These are phyloP conservation scores for Saturnispora galanensis DNA, from an alignment of 805 yeast species.

Conservation along the genomic window DNA sequence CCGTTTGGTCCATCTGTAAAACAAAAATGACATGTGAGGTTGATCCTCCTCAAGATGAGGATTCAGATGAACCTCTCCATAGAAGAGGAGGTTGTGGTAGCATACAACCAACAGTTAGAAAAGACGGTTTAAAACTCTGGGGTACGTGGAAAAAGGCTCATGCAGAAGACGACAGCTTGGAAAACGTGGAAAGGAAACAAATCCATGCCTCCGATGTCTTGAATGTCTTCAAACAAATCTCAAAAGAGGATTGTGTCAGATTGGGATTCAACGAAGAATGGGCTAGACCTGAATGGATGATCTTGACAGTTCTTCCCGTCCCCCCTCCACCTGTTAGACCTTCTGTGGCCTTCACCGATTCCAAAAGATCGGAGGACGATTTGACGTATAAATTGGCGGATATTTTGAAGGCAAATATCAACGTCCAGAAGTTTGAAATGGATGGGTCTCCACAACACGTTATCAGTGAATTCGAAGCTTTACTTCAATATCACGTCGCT, in stretches of 20 bases:
- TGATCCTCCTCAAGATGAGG: slow-evolving; percentile 57
- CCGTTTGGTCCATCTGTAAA: slow-evolving; percentile 90
- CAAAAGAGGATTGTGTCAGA: slow-evolving; percentile 68
- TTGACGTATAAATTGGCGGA: slow-evolving; percentile 95
- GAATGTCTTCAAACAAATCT: slow-evolving; percentile 85
- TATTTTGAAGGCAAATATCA: slow-evolving; percentile 90
- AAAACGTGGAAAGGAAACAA: slow-evolving; percentile 85
- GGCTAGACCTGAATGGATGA: slow-evolving; percentile 98
- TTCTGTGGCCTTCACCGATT: slow-evolving; percentile 93
- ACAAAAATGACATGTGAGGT: slow-evolving; percentile 94
- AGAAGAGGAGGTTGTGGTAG: slow-evolving; percentile 97
- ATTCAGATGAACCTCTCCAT: slow-evolving; percentile 28
- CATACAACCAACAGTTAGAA: slow-evolving; percentile 88
- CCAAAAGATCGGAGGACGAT: slow-evolving; percentile 99
- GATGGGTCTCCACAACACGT: slow-evolving; percentile 99
- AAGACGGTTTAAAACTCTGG: slow-evolving; percentile 91
- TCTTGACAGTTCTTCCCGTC: slow-evolving; percentile 94
- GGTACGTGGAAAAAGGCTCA: slow-evolving; percentile 95
- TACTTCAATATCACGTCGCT: slow-evolving; percentile 95
- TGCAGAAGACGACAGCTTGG: slow-evolving; percentile 60
- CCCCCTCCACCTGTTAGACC: slow-evolving; percentile 99
- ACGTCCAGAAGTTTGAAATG: slow-evolving; percentile 94
- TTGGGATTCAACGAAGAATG: slow-evolving; percentile 92
- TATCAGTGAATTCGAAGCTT: slow-evolving; percentile 89
- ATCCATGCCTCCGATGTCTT: slow-evolving; percentile 82